Base-by-base conservation (phyloP, 2,329 filamentous ascomycete genomes). In the Colletotrichum acutatum region DNA sequence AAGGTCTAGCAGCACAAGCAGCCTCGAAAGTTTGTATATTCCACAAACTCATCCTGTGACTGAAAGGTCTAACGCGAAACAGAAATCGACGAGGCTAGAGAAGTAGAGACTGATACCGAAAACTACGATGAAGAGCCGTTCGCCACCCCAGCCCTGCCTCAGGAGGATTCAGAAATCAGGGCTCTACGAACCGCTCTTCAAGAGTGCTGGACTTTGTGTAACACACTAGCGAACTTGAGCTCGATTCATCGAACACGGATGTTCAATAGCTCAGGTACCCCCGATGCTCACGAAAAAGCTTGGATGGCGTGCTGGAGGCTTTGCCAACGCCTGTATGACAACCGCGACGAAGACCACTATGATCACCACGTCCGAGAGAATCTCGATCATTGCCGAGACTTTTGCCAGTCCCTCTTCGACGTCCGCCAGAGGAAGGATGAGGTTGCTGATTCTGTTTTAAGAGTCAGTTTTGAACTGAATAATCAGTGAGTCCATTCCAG, bases 281-380 rank as follows among this genome's bases (percentile, higher is more conserved):
- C 93, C 0, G 92, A 95, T 76, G 90, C 92, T 32, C 94, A 97
- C 79, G 94, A 97, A 80, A 92, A 93, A 77, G 95, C 95, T 0
- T 98, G 95, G 96, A 95, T 94, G 81, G 94, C 93, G 74, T 98
- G 95, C 83, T 98, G 95, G 96, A 93, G 93, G 77, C 86, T 98
- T 28, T 98, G 95, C 79, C 94, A 97, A 80, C 93, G 93, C 71
- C 88, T 98, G 3, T 98, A 98, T 80, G 90, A 95, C 74, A 94
- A 92, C 76, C 89, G 92, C 64, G 91, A 96, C 68, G 92, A 95
- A 75, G 88, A 92, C 66, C 86, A 90, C 37, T 89, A 91, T 65
- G 83, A 83, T n/a, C 89, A 90, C 37, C 91, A 93, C 74, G 91
- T 95, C 56, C 88, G 90, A 69, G 90, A 91, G 24, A 97, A 94